Conservation (phyloP, 2,329 filamentous ascomycete species). For the Claviceps arundinis region DNA sequence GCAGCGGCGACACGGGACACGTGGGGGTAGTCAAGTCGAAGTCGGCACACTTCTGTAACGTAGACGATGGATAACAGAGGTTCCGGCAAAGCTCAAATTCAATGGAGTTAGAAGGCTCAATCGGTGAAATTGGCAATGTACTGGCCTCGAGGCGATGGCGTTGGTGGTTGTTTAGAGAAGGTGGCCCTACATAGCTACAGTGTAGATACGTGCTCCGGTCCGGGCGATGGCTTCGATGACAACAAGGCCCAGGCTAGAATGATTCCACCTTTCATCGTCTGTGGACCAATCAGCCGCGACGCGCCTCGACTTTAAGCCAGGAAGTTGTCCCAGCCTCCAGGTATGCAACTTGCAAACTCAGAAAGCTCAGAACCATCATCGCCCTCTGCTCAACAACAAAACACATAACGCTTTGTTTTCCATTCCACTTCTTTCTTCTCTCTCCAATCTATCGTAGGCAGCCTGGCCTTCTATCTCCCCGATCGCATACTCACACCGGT, state of each 20-base stretch:
- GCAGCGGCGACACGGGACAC: constrained; percentile 5
- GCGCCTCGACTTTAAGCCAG: background rate
- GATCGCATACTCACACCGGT: background rate
- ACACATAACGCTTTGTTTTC: too few relatives aligned
- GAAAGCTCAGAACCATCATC: background rate
- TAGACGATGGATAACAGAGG: background rate
- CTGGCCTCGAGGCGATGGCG: background rate
- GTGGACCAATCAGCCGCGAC: background rate
- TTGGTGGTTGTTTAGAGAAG: background rate
- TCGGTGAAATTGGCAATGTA: background rate
- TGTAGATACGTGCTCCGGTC: background rate
- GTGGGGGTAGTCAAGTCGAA: constrained; percentile 9
- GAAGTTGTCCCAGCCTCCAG: background rate
- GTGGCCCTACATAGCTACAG: background rate
- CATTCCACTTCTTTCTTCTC: background rate
- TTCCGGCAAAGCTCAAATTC: background rate
- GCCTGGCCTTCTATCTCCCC: too few relatives aligned
- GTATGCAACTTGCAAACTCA: background rate
- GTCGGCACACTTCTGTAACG: background rate
- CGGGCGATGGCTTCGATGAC: background rate
- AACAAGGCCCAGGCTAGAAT: background rate
- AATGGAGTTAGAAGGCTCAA: background rate
- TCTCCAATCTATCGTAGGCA: background rate
- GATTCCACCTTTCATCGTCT: background rate
- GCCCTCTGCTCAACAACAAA: background rate